These are phyloP conservation scores for Cyclotella sp. DNA, from an alignment of 108 stramenopile genomes.

Conservation along the genomic window DNA sequence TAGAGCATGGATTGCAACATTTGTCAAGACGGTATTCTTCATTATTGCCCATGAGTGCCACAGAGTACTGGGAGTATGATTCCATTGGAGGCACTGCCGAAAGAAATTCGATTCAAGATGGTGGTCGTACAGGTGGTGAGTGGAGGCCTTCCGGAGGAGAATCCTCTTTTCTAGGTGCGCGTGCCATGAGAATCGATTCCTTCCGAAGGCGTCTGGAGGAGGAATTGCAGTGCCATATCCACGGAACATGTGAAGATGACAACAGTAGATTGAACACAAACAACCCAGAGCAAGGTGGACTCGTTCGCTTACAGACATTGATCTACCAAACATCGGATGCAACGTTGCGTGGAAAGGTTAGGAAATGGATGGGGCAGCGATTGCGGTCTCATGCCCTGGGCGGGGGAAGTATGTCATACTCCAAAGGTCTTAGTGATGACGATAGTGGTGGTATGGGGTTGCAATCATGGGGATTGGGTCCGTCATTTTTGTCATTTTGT, in stretches of 20 bases:
- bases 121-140: slow-evolving; percentile 10
- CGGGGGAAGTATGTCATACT: slow-evolving; percentile 22
- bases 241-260: slow-evolving; percentile 14
- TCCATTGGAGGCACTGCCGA: background rate
- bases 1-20: slow-evolving; percentile 37
- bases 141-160: slow-evolving; percentile 6
- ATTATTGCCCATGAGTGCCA: slow-evolving; percentile 30
- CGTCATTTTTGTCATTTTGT: slow-evolving; percentile 41
- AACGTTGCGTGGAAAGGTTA: slow-evolving; percentile 32
- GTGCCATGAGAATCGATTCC: slow-evolving; percentile 28
- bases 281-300: slow-evolving; percentile 30
- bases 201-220: slow-evolving; percentile 24
- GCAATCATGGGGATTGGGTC: slow-evolving; percentile 14
- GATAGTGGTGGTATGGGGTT: slow-evolving; percentile 4
- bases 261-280: background rate
- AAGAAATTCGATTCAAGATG: background rate
- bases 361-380: slow-evolving; percentile 44
- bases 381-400: slow-evolving; percentile 32
- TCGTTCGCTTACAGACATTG: slow-evolving; percentile 16
- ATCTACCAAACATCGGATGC: slow-evolving; percentile 39
- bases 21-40: slow-evolving; percentile 23
- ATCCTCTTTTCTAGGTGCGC: slow-evolving; percentile 27
- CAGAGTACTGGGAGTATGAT: slow-evolving; percentile 26
- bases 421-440: slow-evolving; percentile 9
- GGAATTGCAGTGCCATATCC: slow-evolving; percentile 30